Evolutionary conservation across 768 basidiomycete genomes (phyloP).

Genomic region (Infundibulicybe gibba): DNA sequence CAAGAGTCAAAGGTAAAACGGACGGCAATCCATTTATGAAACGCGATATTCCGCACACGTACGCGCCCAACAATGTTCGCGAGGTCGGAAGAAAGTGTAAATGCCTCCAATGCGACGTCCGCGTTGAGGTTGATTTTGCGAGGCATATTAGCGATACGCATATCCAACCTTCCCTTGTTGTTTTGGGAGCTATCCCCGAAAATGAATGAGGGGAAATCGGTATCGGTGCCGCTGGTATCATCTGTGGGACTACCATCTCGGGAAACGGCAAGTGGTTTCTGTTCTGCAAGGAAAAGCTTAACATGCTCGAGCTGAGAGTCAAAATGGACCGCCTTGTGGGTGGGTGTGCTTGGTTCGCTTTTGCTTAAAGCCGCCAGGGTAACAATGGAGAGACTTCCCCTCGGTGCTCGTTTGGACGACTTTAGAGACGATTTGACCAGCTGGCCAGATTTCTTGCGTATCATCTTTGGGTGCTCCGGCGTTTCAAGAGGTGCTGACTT

Average conservation of each 20-base stretch:
- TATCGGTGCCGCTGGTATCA: slow-evolving; percentile 77
- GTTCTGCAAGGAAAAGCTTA: slow-evolving; percentile 91
- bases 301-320: slow-evolving; percentile 90
- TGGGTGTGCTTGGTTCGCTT: slow-evolving; percentile 83
- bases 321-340: slow-evolving; percentile 87
- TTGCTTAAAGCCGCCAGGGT: slow-evolving; percentile 46
- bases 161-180: slow-evolving; percentile 38
- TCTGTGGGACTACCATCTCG: slow-evolving; percentile 87
- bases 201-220: slow-evolving; percentile 69
- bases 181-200: slow-evolving; percentile 39
- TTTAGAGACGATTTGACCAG: slow-evolving; percentile 91
- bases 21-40: slow-evolving; percentile 81
- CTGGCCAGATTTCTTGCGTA: slow-evolving; percentile 94
- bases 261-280: slow-evolving; percentile 91
- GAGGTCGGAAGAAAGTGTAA: slow-evolving; percentile 49
- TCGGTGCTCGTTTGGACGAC: slow-evolving; percentile 49
- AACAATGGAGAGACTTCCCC: slow-evolving; percentile 49
- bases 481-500: slow-evolving; percentile 19
- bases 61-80: slow-evolving; percentile 66
- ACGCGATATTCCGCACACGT: slow-evolving; percentile 82
- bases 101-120: slow-evolving; percentile 51
- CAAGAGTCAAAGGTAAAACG: slow-evolving; percentile 93
- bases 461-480: slow-evolving; percentile 35
- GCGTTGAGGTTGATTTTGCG: slow-evolving; percentile 28
- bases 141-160: slow-evolving; percentile 72